Conservation (phyloP, 805 yeast species). For the Diddensiella transvaalensis region DNA sequence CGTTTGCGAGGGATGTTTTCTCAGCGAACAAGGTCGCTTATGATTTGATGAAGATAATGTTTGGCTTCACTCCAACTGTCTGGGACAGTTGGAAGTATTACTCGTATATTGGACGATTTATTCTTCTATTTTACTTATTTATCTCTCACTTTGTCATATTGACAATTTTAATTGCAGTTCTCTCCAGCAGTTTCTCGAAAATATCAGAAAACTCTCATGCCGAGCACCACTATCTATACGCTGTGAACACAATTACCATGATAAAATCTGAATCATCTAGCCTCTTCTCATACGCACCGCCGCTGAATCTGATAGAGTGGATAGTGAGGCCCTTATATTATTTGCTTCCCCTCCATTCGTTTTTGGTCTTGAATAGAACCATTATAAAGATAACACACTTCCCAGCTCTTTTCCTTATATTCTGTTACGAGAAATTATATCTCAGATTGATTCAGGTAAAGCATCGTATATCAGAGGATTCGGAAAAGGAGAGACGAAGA, state of each 20-base stretch:
- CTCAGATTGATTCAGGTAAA: conserved; percentile 13
- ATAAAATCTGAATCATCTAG: conserved; percentile 36
- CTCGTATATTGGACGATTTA: conserved; percentile 44
- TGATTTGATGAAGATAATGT: conserved; percentile 49
- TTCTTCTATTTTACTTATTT: conserved; percentile 49
- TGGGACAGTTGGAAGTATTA: conserved; percentile 54
- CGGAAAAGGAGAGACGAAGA: conserved; percentile 8
- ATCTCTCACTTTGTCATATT: conserved; percentile 53
- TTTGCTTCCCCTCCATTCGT: conserved; percentile 31
- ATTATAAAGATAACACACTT: conserved; percentile 37
- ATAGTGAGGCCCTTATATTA: conserved; percentile 32
- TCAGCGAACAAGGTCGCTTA: conserved; percentile 45
- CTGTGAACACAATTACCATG: conserved; percentile 38
- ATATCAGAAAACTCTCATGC: conserved; percentile 36
- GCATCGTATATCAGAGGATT: conserved; percentile 6
- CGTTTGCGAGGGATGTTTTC: conserved; percentile 42
- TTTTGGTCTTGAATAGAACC: conserved; percentile 32
- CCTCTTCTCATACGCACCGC: conserved; percentile 37
- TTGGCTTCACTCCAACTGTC: conserved; percentile 59
- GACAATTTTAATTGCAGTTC: conserved; percentile 53
- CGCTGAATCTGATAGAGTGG: conserved; percentile 35
- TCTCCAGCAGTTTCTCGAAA: conserved; percentile 38
- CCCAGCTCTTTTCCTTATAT: conserved; percentile 35
- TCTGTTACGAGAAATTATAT: conserved; percentile 32
- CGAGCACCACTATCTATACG: conserved; percentile 37